Percentiles rank a stretch among this genome's conserved stretches.
Evolutionary conservation across 202 grass and related monocot genomes (phyloP).

Genomic region (Zoysia matrella): DNA sequence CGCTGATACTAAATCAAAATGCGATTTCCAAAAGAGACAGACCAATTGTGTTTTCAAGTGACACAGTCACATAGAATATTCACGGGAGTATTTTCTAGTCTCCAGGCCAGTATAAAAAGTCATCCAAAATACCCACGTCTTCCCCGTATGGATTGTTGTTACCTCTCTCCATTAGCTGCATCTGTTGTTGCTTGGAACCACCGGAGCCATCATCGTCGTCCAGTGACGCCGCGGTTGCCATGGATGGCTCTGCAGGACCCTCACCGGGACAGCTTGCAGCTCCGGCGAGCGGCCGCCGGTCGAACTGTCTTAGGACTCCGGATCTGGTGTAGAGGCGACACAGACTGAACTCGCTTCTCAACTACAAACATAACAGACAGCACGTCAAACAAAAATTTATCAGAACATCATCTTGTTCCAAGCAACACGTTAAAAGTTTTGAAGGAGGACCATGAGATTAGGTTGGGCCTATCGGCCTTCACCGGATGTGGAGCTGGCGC

Average conservation of each 20-base stretch:
- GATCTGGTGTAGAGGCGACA: conserved; percentile 75
- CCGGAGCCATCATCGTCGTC: conserved; percentile 43
- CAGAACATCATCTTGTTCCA: too few relatives aligned
- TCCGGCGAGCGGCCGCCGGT: conserved; percentile 56
- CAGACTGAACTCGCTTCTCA: conserved; percentile 83
- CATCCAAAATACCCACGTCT: conserved; percentile 37
- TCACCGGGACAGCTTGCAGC: neutral
- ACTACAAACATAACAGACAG: conserved; percentile 30
- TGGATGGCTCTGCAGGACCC: conserved; percentile 21
- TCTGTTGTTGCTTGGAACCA: conserved; percentile 29
- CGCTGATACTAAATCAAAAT: neutral
- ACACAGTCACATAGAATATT: neutral
- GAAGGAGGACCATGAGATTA: neutral
- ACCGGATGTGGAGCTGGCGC: too few relatives aligned
- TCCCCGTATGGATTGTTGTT: conserved; percentile 9
- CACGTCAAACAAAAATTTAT: neutral
- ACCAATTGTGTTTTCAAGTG: neutral
- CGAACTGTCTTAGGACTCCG: conserved; percentile 63
- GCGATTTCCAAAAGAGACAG: neutral
- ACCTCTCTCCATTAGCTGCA: neutral
- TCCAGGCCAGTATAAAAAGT: conserved; percentile 46
- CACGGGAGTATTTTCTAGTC: conserved; percentile 9
- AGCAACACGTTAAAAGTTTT: too few relatives aligned
- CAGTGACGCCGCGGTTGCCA: conserved; percentile 40
- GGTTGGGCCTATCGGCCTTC: neutral